phyloP scores from a whole-genome alignment of 1,139 yeast genomes.

The Hyphopichia fennica region DNA sequence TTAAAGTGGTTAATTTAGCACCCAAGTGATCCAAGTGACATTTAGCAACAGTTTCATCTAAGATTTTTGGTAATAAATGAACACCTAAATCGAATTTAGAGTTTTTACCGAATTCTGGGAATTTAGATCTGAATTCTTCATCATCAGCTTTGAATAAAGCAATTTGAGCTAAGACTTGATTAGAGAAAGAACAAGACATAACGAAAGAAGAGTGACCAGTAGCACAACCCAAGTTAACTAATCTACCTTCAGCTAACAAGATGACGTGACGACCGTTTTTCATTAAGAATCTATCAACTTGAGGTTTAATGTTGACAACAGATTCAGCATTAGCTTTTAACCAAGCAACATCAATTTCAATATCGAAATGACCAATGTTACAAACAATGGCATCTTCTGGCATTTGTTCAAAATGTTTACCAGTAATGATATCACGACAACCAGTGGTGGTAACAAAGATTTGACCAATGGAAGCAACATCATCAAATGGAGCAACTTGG shows the following conservation, averaged over 20 bases:
- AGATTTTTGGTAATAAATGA: slow-evolving; percentile 95
- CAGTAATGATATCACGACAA: slow-evolving; percentile 96
- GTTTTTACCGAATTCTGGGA: slow-evolving; percentile 89
- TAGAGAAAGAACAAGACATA: slow-evolving; percentile 99
- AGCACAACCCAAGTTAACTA: slow-evolving; percentile 99
- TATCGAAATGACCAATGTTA: slow-evolving; percentile 99
- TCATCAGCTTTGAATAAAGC: slow-evolving; percentile 94
- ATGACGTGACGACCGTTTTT: slow-evolving; percentile 91
- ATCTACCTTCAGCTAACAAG: slow-evolving; percentile 98
- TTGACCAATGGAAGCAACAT: slow-evolving; percentile 92
- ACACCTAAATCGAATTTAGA: slow-evolving; percentile 93
- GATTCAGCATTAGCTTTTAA: slow-evolving; percentile 87
- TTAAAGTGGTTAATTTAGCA: slow-evolving; percentile 79
- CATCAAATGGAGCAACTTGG: slow-evolving; percentile 96
- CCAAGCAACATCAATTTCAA: slow-evolving; percentile 99
- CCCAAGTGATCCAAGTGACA: slow-evolving; percentile 96
- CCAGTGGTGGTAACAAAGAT: slow-evolving; percentile 99
- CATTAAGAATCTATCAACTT: slow-evolving; percentile 97
- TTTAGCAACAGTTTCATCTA: slow-evolving; percentile 98
- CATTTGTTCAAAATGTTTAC: slow-evolving; percentile 85
- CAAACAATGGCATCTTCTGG: slow-evolving; percentile 99
- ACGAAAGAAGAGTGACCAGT: slow-evolving; percentile 99
- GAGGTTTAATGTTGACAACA: slow-evolving; percentile 97
- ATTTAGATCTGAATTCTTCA: slow-evolving; percentile 73
- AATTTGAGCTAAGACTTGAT: slow-evolving; percentile 99